Evolutionary conservation across 2,329 filamentous ascomycete genomes (phyloP), one percentile per base, ranked within the genome.

Genomic region (Exophiala lecanii-corni): DNA sequence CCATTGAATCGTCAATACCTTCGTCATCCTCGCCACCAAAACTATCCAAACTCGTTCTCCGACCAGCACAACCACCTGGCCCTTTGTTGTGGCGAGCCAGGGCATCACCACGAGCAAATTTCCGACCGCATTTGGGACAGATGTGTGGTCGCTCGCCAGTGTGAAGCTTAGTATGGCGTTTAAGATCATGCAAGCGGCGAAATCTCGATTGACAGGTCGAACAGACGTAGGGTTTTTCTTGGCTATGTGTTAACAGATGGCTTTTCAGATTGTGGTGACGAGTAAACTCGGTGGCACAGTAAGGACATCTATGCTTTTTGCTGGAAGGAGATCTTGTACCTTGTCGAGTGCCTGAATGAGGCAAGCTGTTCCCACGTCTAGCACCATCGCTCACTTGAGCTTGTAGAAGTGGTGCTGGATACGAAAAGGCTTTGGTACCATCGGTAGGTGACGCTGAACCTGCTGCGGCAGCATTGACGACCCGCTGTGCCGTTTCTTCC

Each of bases 261-360:
- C 89, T 96, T 69, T 97, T 98, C 19, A 97, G 77, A 59, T 98
- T 97, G 63, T 97, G 92, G 62, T 97, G 92, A 33, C 92, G 81
- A 19, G 92, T 98, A 57, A 98, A 98, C 59, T 95, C 92, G 4
- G 92, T 96, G 28, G 88, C 81, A 72, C 92, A 98, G 64, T 94
- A 95, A 1, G 88, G 91, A 60, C 92, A 98, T 64, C 92, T 94
- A 70, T 98, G 91, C 59, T 92, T 91, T 69, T 95, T 96, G 39
- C 78, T 75, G 18, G 82, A 82, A 1, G 85, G 82, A 4, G 88
- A 87, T 56, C 80, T 78, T 36, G 81, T 80, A 41, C 71, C 73
- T 59, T 76, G 72, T 40, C 71, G 69, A 41, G 74, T 76, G 31
- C 74, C 76, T 12, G 75, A 68, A 50, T 71, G 66, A 28, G 76